Percentiles rank a stretch among this genome's conserved stretches.
Evolutionary conservation across 208 protist genomes (phyloP).

Genomic region (Zelonia costaricensis): DNA sequence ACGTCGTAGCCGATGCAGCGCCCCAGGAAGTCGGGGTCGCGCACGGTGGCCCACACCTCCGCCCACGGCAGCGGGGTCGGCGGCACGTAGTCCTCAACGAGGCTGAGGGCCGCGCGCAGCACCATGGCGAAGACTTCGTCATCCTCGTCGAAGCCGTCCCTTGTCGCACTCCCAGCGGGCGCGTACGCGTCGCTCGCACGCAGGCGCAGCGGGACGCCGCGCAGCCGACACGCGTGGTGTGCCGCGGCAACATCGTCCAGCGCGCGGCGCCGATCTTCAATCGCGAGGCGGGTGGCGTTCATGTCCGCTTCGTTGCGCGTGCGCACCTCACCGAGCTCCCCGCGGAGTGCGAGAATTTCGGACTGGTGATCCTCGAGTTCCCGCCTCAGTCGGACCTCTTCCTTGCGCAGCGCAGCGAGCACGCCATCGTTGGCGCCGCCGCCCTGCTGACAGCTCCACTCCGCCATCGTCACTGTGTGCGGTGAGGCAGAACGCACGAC

Average conservation of each 20-base stretch:
- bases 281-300: conserved; percentile 22
- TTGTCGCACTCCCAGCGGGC: too few species aligned
- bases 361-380: conserved; percentile 36
- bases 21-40: conserved; percentile 42
- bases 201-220: conserved; percentile 13
- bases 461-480: conserved; percentile 32
- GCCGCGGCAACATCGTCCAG: conserved; percentile 28
- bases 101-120: conserved; percentile 37
- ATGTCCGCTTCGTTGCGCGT: conserved; percentile 57
- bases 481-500: conserved; percentile 30
- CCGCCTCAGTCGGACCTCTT: conserved; percentile 19
- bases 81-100: conserved; percentile 33
- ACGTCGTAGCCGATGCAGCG: conserved; percentile 41
- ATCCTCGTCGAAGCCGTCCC: conserved; percentile 10
- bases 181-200: background rate
- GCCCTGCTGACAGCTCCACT: conserved; percentile 34
- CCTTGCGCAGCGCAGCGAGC: conserved; percentile 24
- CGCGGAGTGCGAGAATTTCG: conserved; percentile 29
- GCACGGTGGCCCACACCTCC: conserved; percentile 33
- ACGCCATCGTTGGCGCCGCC: conserved; percentile 32
- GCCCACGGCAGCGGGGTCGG: conserved; percentile 31
- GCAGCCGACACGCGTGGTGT: background rate
- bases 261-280: conserved; percentile 25
- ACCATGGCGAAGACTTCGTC: conserved; percentile 13
- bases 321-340: conserved; percentile 47